Conservation (phyloP, 176 grass and related monocot genomes). For the Pontederia paniculata region DNA sequence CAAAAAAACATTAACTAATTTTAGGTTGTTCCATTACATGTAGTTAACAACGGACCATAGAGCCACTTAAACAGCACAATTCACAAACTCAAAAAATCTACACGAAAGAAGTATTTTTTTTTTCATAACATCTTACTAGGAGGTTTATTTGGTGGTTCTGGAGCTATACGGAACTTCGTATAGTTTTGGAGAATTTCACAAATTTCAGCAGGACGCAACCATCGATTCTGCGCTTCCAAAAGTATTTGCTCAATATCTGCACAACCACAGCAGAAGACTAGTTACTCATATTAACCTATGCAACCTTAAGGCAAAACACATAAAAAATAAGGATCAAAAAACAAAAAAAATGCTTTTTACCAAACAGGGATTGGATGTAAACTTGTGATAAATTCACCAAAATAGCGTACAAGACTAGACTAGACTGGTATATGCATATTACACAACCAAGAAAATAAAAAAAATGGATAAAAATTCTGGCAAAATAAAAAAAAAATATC, state of each 20-base stretch:
- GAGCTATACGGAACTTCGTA: slow-evolving; percentile 60
- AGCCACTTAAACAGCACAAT: no score
- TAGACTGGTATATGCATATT: not conserved
- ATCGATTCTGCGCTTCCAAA: slow-evolving; percentile 68
- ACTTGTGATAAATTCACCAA: not conserved
- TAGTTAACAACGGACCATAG: no score
- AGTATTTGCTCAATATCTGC: slow-evolving; percentile 92
- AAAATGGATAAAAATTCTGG: not conserved
- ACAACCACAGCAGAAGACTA: not conserved
- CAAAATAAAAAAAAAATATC: not conserved
- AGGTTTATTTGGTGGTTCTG: slow-evolving; percentile 83
- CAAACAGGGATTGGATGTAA: not conserved
- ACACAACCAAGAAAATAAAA: not conserved
- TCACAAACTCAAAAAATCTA: no score
- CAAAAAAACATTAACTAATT: no score
- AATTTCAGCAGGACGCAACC: slow-evolving; percentile 89
- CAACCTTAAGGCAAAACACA: not conserved
- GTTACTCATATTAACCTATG: not conserved
- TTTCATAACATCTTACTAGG: slow-evolving; percentile 41
- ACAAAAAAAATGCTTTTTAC: not conserved
- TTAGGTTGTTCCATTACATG: no score
- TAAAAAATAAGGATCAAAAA: not conserved
- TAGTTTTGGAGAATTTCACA: slow-evolving; percentile 95
- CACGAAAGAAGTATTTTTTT: no score
- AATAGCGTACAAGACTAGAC: not conserved